These are phyloP conservation scores for Chaetomiaceae sp. DNA, from an alignment of 2,329 filamentous ascomycete genomes.

Conservation along the genomic window DNA sequence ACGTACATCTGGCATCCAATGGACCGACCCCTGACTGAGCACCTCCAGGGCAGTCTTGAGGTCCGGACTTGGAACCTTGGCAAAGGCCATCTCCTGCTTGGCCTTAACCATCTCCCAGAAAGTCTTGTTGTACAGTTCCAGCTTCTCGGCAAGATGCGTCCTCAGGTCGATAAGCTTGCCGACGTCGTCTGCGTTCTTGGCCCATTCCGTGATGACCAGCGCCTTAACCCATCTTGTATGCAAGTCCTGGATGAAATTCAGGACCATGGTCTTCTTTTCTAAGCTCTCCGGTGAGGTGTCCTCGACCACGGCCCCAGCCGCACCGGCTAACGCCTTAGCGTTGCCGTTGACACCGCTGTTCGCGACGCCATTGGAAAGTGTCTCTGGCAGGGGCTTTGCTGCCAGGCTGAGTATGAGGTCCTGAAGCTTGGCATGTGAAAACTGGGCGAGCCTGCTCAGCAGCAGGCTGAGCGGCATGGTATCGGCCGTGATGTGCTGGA, in stretches of 20 bases:
- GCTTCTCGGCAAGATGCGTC: constrained; percentile 63
- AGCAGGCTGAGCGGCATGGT: constrained; percentile 74
- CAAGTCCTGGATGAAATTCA: constrained; percentile 74
- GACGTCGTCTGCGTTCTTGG: constrained; percentile 70
- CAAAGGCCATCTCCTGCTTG: constrained; percentile 66
- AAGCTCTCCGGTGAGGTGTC: constrained; percentile 63
- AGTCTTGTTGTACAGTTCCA: constrained; percentile 55
- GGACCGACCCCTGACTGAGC: constrained; percentile 70
- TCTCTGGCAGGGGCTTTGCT: constrained; percentile 57
- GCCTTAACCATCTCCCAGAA: constrained; percentile 64
- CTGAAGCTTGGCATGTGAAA: constrained; percentile 73
- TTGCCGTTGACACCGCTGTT: constrained; percentile 27
- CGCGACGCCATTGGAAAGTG: constrained; percentile 47
- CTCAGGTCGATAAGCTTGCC: constrained; percentile 86
- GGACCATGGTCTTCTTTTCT: constrained; percentile 68
- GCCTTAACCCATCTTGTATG: constrained; percentile 91
- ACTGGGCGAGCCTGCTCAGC: constrained; percentile 74
- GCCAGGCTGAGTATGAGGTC: constrained; percentile 67
- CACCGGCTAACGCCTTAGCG: background rate
- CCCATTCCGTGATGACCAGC: constrained; percentile 87
- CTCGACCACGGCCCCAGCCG: constrained; percentile 36
- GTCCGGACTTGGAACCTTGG: constrained; percentile 83
- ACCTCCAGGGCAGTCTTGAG: constrained; percentile 84
- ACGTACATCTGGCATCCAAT: constrained; percentile 74
- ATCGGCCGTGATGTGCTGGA: constrained; percentile 67